Evolutionary conservation across 2,329 filamentous ascomycete genomes (phyloP), one percentile per base, ranked within the genome.

Genomic region (Teratosphaeria pseudoeucalypti): DNA sequence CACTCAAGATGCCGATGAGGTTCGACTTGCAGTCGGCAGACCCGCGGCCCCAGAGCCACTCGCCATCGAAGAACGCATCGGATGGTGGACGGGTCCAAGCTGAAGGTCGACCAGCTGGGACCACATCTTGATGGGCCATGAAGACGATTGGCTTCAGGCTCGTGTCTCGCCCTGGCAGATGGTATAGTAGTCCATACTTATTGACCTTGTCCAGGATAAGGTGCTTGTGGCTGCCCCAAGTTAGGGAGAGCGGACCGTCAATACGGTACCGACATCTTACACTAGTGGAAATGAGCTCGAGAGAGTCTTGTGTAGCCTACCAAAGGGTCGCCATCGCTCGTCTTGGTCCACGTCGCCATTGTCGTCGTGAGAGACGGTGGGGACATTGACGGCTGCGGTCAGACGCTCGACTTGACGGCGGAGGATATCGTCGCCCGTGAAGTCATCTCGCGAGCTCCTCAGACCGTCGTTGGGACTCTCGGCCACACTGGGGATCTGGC

Each of bases 121-220:
- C 84, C 9, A 85, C 82, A 67, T 87, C 85, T 67, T 85, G 82
- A 68, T 86, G 84, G 1, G 83, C 84, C 76, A 85, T 82, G 43
- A 87, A 73, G 26, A 86, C 71, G 3, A 80, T 78, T 0, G 83
- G 83, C 69, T 81, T 82, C 43, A 84, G 70, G 1, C 66, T 68
- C 2, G 70, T 61, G 39, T 84, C 74, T 6, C 73, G 76, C 3
- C 84, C 84, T 47, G 78, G 62, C 78, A 82, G 82, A 2, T 81
- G 84, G 67, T 80, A 85, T 34, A 86, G 67, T 52, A 85, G 72
- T 2, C 80, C 83, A 66, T 85, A 80, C 1, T 77, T 81, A 68
- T 86, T 86, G 64, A 85, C 72, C 60, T 79, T 80, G 58, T 84
- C 79, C 0, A 84, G 70, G 6, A 73, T 67, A 57, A 83, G 70